Conservation (phyloP, 352 stramenopile species). For the Phytophthora podocarpi region DNA sequence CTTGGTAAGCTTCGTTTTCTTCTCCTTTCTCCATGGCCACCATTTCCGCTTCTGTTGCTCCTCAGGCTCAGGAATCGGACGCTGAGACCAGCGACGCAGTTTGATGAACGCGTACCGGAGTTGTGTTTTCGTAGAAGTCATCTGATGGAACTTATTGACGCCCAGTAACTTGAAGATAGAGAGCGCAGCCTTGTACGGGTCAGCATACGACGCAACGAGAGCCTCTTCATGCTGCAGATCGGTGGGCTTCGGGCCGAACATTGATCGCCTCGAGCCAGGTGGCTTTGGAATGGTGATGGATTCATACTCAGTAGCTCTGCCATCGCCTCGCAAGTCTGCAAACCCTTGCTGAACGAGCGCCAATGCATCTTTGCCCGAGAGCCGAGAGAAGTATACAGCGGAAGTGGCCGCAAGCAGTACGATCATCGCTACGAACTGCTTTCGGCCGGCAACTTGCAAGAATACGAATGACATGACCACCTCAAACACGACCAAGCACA, state of each 20-base stretch:
- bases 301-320: slow-evolving; percentile 13
- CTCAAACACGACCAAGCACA: slow-evolving; percentile 74
- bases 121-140: slow-evolving; percentile 62
- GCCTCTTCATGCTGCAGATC: slow-evolving; percentile 45
- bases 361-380: slow-evolving; percentile 45
- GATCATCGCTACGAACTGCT: slow-evolving; percentile 65
- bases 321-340: slow-evolving; percentile 31
- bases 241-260: slow-evolving; percentile 45
- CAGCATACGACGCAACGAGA: slow-evolving; percentile 59
- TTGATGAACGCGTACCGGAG: slow-evolving; percentile 70
- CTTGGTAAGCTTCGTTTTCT: slow-evolving; percentile 15
- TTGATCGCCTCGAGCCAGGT: slow-evolving; percentile 31
- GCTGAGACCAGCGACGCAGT: slow-evolving; percentile 50
- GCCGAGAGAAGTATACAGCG: slow-evolving; percentile 57
- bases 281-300: slow-evolving; percentile 27
- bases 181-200: slow-evolving; percentile 76
- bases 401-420: slow-evolving; percentile 52
- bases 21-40: slow-evolving; percentile 30
- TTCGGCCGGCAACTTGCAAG: slow-evolving; percentile 57
- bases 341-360: slow-evolving; percentile 42
- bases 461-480: slow-evolving; percentile 78
- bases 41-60: slow-evolving; percentile 20
- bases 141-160: slow-evolving; percentile 73
- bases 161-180: slow-evolving; percentile 74
- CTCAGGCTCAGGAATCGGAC: slow-evolving; percentile 23